Evolutionary conservation across 2,329 filamentous ascomycete genomes (phyloP), one percentile per base, ranked within the genome.

Genomic region (Aspergillus sp.): DNA sequence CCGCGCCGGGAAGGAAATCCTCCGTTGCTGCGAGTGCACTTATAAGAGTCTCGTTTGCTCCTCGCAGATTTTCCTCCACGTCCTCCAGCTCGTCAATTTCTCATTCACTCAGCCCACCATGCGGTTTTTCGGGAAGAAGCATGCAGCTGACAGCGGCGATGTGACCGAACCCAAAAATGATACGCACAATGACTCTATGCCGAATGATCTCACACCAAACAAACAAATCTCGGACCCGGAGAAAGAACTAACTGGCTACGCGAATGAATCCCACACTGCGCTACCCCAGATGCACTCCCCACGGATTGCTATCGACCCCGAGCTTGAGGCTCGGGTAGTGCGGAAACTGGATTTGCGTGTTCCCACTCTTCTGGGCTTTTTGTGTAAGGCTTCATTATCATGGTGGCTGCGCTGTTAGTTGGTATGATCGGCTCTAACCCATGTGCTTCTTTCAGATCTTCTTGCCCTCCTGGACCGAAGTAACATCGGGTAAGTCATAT

Each of bases 401-500:
- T 20, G 38, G 30, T 13, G 6, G 8, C 15, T 8, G 26, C 42
- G 6, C 2, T n/a, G 26, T 18, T 36, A 30, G 26, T 30, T 30
- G 9, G 7, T 4, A 59, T 12, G 41, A 26, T 8, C 12, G 22
- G 42, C 9, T 48, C 45, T 61, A 45, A 58, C 34, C 4, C 5
- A 34, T 11, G 53, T 38, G 48, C 22, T 47, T 38, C 26, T 39
- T 30, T 34, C 53, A 80, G 78, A 80, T 65, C 66, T 80, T 5
- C 68, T 81, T 13, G 70, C 77, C 5, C 79, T 80, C 55, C 69
- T 82, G 15, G 80, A 83, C 62, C 73, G 80, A 48, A 78, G 76
- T 32, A 83, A 83, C 59, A 78, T 82, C 49, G 79, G 77, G 76
- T 77, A n/a, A n/a, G n/a, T n/a, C n/a, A n/a, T n/a, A n/a, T 48